Percentiles rank a stretch among this genome's conserved stretches.
Evolutionary conservation across 2,329 filamentous ascomycete species (phyloP).

Genomic region (Pestalotiopsis sp.): DNA sequence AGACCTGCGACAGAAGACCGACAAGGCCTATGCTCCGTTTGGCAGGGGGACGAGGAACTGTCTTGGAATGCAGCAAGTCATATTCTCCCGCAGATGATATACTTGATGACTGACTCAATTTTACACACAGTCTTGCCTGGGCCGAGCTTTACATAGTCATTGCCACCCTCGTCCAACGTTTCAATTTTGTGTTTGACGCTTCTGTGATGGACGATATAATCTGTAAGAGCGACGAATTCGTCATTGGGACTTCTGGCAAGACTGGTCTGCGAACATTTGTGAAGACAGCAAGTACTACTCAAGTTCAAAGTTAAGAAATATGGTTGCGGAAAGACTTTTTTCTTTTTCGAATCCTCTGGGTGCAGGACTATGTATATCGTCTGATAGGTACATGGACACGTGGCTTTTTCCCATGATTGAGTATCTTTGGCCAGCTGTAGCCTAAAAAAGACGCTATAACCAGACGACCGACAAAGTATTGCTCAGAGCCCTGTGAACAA

Average conservation of each 20-base stretch:
- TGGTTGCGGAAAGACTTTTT: too few species aligned
- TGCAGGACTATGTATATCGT: too few species aligned
- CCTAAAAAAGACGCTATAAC: too few species aligned
- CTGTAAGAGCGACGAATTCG: not conserved
- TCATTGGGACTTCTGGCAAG: not conserved
- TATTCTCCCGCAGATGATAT: not conserved
- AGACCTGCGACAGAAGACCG: not conserved
- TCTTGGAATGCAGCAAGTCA: constrained; percentile 9
- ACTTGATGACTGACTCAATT: not conserved
- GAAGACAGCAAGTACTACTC: too few species aligned
- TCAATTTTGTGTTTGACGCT: constrained; percentile 29
- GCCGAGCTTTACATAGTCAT: constrained; percentile 26
- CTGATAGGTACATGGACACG: too few species aligned
- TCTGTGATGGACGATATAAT: constrained; percentile 24
- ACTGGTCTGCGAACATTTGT: not conserved
- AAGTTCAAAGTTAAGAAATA: too few species aligned
- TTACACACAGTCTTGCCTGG: not conserved
- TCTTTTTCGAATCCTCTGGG: too few species aligned
- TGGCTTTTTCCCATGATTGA: too few species aligned
- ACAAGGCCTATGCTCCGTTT: not conserved
- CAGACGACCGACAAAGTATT: too few species aligned
- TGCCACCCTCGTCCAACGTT: constrained; percentile 22
- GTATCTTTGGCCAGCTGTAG: too few species aligned
- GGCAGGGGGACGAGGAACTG: not conserved
- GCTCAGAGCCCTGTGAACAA: too few species aligned